A percentile compares a stretch with the other conserved stretches of the same genome.
Conservation (phyloP, 164 flowering plant genomes). For the Kalanchoe fedtschenkoi region DNA sequence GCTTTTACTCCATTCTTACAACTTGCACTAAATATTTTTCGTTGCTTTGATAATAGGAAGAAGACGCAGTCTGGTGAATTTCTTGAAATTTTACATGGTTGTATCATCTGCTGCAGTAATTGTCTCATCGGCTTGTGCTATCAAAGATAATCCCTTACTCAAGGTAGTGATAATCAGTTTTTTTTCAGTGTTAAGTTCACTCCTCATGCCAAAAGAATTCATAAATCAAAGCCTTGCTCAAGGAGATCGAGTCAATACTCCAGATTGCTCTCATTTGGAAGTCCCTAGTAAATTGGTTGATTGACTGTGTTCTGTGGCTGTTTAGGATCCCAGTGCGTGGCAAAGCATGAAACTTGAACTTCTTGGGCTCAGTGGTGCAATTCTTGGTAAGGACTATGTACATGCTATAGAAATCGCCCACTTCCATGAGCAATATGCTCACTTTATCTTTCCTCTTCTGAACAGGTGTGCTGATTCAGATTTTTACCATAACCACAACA, state of each 20-base stretch:
- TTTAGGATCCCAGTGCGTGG: constrained; percentile 21
- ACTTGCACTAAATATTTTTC: neutral
- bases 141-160: constrained; percentile 15
- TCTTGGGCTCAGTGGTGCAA: constrained; percentile 17
- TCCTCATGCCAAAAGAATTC: neutral
- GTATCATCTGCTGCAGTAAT: constrained; percentile 28
- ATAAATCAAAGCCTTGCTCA: neutral
- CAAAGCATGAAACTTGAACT: constrained; percentile 24
- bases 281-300: neutral
- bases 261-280: neutral
- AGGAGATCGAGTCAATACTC: neutral
- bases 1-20: neutral
- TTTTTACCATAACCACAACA: constrained; percentile 23
- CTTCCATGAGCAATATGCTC: neutral
- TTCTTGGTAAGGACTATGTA: constrained; percentile 25
- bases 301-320: constrained; percentile 16
- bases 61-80: constrained; percentile 35
- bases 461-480: constrained; percentile 29
- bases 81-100: constrained; percentile 39
- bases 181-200: neutral
- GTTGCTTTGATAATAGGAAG: constrained; percentile 39
- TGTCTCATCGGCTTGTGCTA: constrained; percentile 21
- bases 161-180: constrained; percentile 28
- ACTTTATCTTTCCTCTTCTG: neutral
- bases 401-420: neutral